Conservation (phyloP, 2,329 filamentous ascomycete genomes). For the Alternaria gansuensis region DNA sequence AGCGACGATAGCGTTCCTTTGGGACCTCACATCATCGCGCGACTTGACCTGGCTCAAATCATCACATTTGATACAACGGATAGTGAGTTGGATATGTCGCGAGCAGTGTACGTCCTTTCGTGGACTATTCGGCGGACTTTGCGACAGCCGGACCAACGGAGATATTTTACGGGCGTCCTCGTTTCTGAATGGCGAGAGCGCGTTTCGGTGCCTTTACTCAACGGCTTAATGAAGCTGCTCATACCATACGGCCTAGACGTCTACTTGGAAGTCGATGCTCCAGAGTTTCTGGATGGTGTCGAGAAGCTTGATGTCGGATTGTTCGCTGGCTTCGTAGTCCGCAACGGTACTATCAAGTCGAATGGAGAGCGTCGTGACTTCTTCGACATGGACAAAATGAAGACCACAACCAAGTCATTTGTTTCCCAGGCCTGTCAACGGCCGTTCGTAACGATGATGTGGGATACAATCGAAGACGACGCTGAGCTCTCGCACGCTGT, state of each 20-base stretch:
- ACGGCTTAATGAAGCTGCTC: slow-evolving; percentile 44
- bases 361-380: slow-evolving; percentile 51
- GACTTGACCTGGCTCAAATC: slow-evolving; percentile 42
- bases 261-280: slow-evolving; percentile 47
- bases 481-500: slow-evolving; percentile 49
- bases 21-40: slow-evolving; percentile 45
- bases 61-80: slow-evolving; percentile 33
- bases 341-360: slow-evolving; percentile 48
- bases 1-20: slow-evolving; percentile 35
- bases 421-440: slow-evolving; percentile 50
- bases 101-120: slow-evolving; percentile 38
- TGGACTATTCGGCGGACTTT: slow-evolving; percentile 37
- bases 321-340: slow-evolving; percentile 46
- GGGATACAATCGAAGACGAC: slow-evolving; percentile 51
- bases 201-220: slow-evolving; percentile 42
- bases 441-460: slow-evolving; percentile 51
- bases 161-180: slow-evolving; percentile 48
- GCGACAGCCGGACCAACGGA: slow-evolving; percentile 34
- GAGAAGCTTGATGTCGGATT: slow-evolving; percentile 37
- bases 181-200: slow-evolving; percentile 47
- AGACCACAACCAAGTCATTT: slow-evolving; percentile 49
- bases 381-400: slow-evolving; percentile 54
- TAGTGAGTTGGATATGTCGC: slow-evolving; percentile 40
- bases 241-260: slow-evolving; percentile 45
- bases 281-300: slow-evolving; percentile 44